A percentile compares a stretch with the other conserved stretches of the same genome.
These are phyloP conservation scores for Lathyrus oleraceus DNA, from an alignment of 306 rosid genomes.

Conservation along the genomic window DNA sequence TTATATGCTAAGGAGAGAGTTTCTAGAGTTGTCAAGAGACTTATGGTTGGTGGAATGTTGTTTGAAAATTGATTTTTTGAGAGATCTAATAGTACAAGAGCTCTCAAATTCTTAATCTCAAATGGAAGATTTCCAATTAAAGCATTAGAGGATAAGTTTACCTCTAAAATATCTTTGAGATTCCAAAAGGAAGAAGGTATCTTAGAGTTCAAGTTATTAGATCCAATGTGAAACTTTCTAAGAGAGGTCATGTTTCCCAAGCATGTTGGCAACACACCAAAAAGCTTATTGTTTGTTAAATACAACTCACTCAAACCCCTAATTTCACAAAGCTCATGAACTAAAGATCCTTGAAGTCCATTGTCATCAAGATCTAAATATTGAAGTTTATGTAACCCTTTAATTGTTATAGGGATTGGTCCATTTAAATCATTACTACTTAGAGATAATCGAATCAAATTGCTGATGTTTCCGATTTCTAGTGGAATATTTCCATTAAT, in stretches of 20 bases:
- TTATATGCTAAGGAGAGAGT: conserved; percentile 32
- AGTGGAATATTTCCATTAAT: conserved; percentile 20
- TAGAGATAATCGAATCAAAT: conserved; percentile 6
- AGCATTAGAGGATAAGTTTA: conserved; percentile 26
- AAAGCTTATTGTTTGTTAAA: conserved; percentile 31
- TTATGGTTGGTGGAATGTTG: conserved; percentile 27
- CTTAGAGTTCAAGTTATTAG: conserved; percentile 21
- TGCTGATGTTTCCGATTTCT: conserved; percentile 39
- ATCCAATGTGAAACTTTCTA: conserved; percentile 20
- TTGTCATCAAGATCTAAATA: conserved; percentile 22
- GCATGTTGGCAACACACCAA: conserved; percentile 38
- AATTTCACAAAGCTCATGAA: conserved; percentile 36
- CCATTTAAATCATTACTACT: conserved; percentile 31
- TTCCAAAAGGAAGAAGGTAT: conserved; percentile 36
- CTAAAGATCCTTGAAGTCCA: conserved; percentile 26
- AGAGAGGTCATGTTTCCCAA: conserved; percentile 36
- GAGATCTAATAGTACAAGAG: neutral
- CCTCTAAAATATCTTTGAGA: conserved; percentile 32
- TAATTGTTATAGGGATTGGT: conserved; percentile 31
- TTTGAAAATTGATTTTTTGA: conserved; percentile 30
- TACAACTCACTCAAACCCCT: neutral
- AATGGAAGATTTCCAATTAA: conserved; percentile 29
- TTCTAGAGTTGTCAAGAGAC: conserved; percentile 16
- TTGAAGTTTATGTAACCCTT: conserved; percentile 30
- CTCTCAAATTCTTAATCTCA: conserved; percentile 28